These are phyloP conservation scores for Aspergillus bridgeri DNA, from an alignment of 495 filamentous ascomycete species.

Conservation along the genomic window DNA sequence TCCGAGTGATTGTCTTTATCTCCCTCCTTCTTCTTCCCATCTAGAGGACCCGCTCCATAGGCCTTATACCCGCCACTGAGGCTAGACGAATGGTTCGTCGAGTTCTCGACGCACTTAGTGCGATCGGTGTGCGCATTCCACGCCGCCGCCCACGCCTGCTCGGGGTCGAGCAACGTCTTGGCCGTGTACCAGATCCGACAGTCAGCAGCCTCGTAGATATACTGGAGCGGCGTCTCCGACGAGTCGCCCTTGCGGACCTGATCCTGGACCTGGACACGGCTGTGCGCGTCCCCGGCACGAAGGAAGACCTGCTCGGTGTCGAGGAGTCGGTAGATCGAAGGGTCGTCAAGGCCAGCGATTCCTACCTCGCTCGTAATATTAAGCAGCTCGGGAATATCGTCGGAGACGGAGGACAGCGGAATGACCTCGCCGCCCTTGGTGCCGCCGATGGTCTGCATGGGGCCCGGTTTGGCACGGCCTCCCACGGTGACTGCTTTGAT, in stretches of 20 bases:
- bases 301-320: slow-evolving; percentile 5
- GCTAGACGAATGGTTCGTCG: slow-evolving; percentile 5
- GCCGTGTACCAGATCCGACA: slow-evolving; percentile 28
- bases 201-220: slow-evolving; percentile 30
- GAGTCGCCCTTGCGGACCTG: slow-evolving; percentile 11
- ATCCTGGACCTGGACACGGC: slow-evolving; percentile 12
- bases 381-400: neutral
- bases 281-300: slow-evolving; percentile 3
- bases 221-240: slow-evolving; percentile 20
- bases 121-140: slow-evolving; percentile 12
- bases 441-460: slow-evolving; percentile 42
- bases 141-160: slow-evolving; percentile 17
- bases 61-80: slow-evolving; percentile 12
- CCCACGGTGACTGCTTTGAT: slow-evolving; percentile 49
- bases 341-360: neutral
- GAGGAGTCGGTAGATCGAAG: neutral
- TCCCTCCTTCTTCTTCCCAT: neutral
- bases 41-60: slow-evolving; percentile 2
- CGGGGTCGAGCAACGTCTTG: slow-evolving; percentile 15
- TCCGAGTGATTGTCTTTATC: neutral
- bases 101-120: slow-evolving; percentile 14
- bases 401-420: neutral
- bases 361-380: neutral
- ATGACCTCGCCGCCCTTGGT: slow-evolving; percentile 28
- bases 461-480: slow-evolving; percentile 38